Evolutionary conservation across 139 green algal species (phyloP), one percentile per base, ranked within the genome.

Genomic region (Limnomonas spitsbergensis): DNA sequence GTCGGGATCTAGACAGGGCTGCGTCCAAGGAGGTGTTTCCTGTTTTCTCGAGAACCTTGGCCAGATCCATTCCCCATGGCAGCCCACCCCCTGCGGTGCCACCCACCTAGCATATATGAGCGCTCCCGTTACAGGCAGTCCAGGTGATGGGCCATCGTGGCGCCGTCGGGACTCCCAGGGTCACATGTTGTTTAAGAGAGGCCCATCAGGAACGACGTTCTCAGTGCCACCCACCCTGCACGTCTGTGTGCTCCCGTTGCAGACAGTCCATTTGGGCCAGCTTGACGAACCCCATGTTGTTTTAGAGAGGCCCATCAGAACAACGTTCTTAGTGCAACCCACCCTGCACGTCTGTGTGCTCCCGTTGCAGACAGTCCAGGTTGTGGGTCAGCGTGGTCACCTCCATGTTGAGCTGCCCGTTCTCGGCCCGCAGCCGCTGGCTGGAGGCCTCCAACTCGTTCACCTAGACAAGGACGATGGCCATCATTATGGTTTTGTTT

Each of bases 291-390:
- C 79, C 72, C 24, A 79, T 14, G 40, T 20, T 56, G 1, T n/a
- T n/a, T n/a, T n/a, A n/a, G n/a, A n/a, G n/a, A n/a, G n/a, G n/a
- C n/a, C n/a, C n/a, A n/a, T n/a, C n/a, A n/a, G n/a, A n/a, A n/a
- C n/a, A n/a, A n/a, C n/a, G n/a, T n/a, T n/a, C n/a, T n/a, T n/a
- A n/a, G n/a, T 34, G 61, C 29, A 34, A 39, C 69, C 35, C 78
- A 83, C 78, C 54, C 53, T 78, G 54, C 2, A 39, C 66, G 9
- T 79, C 66, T 26, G 39, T 73, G 79, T 83, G 73, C 72, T 83
- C 72, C 1, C 34, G 2, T 29, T 72, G 40, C 40, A 83, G 40
- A 61, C 72, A 76, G 26, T 79, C 72, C 3, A 77, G 66, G 26
- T 70, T 47, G 56, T 84, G 73, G 31, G 79, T 61, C 4, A n/a